These are phyloP conservation scores for Talaromyces sp. DNA, from an alignment of 2,329 filamentous ascomycete species.

Conservation along the genomic window DNA sequence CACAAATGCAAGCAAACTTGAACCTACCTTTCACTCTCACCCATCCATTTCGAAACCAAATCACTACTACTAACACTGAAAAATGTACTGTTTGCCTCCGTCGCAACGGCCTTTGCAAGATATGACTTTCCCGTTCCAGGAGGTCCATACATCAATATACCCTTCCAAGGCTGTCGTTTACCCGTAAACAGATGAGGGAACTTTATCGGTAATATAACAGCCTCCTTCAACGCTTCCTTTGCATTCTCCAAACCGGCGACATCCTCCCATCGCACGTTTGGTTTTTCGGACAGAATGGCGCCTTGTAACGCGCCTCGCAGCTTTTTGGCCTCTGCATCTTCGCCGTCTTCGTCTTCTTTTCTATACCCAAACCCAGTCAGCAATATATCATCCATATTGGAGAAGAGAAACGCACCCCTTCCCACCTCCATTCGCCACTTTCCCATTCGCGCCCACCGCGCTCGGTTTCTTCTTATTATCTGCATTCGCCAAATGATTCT, in stretches of 20 bases:
- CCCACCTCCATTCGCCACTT: slow-evolving; percentile 50
- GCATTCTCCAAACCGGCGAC: slow-evolving; percentile 91
- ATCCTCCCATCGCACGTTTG: slow-evolving; percentile 97
- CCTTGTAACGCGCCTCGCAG: slow-evolving; percentile 84
- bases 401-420: slow-evolving; percentile 51
- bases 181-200: slow-evolving; percentile 95
- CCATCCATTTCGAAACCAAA: slow-evolving; percentile 99
- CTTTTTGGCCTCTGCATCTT: slow-evolving; percentile 93
- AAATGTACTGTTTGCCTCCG: slow-evolving; percentile 97
- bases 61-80: slow-evolving; percentile 98
- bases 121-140: slow-evolving; percentile 98
- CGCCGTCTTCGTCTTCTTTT: slow-evolving; percentile 62
- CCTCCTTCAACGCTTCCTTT: slow-evolving; percentile 96
- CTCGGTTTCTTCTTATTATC: slow-evolving; percentile 54
- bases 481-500: slow-evolving; percentile 74
- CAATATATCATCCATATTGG: background rate
- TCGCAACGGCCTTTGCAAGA: slow-evolving; percentile 93
- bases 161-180: slow-evolving; percentile 97
- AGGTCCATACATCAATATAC: slow-evolving; percentile 91
- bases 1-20: background rate
- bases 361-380: slow-evolving; percentile 24
- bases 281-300: slow-evolving; percentile 90
- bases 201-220: slow-evolving; percentile 95
- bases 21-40: slow-evolving; percentile 88
- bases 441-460: slow-evolving; percentile 53